phyloP scores from a whole-genome alignment of 2,329 filamentous ascomycete genomes.

The Ophiostoma ulmi region DNA sequence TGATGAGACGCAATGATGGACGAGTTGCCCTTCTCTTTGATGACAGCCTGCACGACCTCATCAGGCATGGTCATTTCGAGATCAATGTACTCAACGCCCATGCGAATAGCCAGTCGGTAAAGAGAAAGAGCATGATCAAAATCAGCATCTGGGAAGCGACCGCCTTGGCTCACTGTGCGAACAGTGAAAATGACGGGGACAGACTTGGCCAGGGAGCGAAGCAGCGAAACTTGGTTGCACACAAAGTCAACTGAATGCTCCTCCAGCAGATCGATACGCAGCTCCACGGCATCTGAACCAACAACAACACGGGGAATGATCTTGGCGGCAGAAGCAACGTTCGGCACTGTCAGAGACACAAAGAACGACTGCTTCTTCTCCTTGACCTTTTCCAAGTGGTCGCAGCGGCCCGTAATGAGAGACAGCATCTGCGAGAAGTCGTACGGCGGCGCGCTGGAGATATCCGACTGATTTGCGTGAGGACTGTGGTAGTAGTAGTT shows the following conservation, averaged over 20 bases:
- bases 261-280: constrained; percentile 84
- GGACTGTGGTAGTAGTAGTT: constrained; percentile 92
- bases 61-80: constrained; percentile 83
- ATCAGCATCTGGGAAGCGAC: constrained; percentile 75
- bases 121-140: constrained; percentile 66
- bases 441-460: constrained; percentile 45
- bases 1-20: constrained; percentile 95
- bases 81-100: constrained; percentile 89
- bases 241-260: constrained; percentile 74
- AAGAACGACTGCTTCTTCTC: constrained; percentile 80
- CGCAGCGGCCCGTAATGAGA: constrained; percentile 59
- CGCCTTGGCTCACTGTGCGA: constrained; percentile 78
- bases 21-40: constrained; percentile 62
- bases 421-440: constrained; percentile 71
- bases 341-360: constrained; percentile 79
- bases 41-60: constrained; percentile 64
- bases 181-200: constrained; percentile 85
- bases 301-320: constrained; percentile 68
- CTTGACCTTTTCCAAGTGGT: constrained; percentile 52
- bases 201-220: constrained; percentile 58
- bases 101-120: constrained; percentile 71
- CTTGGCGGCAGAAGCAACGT: constrained; percentile 58
- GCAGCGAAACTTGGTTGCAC: constrained; percentile 70
- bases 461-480: constrained; percentile 41
- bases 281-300: constrained; percentile 86